Conservation (phyloP, 163 green algal genomes). For the Chlorella variabilis region DNA sequence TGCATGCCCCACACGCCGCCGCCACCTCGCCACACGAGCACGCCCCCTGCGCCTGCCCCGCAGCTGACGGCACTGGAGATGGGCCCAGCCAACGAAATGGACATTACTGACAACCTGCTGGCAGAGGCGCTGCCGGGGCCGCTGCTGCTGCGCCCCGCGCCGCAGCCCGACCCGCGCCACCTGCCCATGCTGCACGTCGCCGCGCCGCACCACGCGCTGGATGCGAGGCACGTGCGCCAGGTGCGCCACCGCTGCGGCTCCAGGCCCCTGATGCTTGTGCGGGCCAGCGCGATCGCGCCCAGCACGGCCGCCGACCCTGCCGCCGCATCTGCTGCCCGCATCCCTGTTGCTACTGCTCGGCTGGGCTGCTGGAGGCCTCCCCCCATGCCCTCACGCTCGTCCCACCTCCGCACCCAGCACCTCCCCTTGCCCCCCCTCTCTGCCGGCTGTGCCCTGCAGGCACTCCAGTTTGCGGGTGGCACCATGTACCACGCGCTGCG, state of each 20-base stretch:
- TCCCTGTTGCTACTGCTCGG: no score
- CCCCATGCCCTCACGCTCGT: no score
- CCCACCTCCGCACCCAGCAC: no score
- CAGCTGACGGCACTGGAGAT: constrained; percentile 58
- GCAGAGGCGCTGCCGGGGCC: constrained; percentile 36
- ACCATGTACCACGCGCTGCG: constrained; percentile 6
- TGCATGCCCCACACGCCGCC: no score
- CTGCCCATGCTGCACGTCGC: constrained; percentile 62
- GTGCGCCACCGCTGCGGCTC: no score
- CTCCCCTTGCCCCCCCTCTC: no score
- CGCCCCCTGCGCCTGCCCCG: background rate
- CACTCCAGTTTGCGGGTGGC: constrained; percentile 4
- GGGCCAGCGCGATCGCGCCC: no score
- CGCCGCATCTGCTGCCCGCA: background rate
- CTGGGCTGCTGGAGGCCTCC: no score
- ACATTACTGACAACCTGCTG: constrained; percentile 62
- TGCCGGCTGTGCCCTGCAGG: background rate
- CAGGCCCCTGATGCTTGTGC: no score
- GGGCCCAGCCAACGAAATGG: constrained; percentile 49
- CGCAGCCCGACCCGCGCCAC: constrained; percentile 18
- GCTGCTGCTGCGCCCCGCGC: constrained; percentile 26
- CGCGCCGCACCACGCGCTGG: constrained; percentile 29
- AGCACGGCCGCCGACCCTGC: no score
- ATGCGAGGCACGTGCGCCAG: constrained; percentile 38
- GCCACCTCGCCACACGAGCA: background rate